Conservation (phyloP, 768 basidiomycete species). For the Paxillus involutus region DNA sequence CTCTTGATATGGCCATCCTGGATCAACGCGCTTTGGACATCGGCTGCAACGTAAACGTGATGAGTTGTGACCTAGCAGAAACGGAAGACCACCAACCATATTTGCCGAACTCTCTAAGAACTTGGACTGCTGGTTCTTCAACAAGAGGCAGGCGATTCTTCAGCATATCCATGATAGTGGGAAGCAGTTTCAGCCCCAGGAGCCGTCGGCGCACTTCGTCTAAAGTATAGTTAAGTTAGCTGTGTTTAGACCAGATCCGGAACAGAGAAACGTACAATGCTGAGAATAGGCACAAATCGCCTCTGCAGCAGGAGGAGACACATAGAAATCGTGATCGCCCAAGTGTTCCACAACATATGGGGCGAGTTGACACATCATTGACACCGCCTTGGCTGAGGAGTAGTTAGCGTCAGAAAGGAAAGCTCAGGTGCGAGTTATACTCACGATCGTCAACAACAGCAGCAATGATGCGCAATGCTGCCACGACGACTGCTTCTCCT, state of each 20-base stretch:
- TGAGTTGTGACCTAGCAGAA: not conserved
- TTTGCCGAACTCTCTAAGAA: not conserved
- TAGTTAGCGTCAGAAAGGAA: not conserved
- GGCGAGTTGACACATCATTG: not conserved
- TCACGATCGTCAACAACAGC: slow-evolving; percentile 3
- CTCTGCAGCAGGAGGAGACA: slow-evolving; percentile 5
- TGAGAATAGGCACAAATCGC: not conserved
- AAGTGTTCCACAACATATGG: not conserved
- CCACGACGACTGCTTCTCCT: slow-evolving; percentile 4
- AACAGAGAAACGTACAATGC: not conserved
- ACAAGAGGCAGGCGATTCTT: slow-evolving; percentile 3
- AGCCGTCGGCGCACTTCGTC: not conserved
- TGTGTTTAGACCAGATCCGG: not conserved
- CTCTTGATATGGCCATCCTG: not conserved
- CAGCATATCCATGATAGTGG: slow-evolving; percentile 3
- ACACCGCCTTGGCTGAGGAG: not conserved
- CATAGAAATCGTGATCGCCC: slow-evolving; percentile 3
- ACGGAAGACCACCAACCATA: not conserved
- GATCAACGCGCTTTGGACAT: slow-evolving; percentile 1
- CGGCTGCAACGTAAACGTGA: not conserved
- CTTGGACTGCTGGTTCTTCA: slow-evolving; percentile 3
- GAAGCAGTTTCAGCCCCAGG: not conserved
- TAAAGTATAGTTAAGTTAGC: not conserved
- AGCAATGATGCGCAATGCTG: slow-evolving; percentile 5
- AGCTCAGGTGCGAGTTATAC: not conserved